phyloP scores from a whole-genome alignment of 768 basidiomycete genomes.

The Aureoboletus auriporus region DNA sequence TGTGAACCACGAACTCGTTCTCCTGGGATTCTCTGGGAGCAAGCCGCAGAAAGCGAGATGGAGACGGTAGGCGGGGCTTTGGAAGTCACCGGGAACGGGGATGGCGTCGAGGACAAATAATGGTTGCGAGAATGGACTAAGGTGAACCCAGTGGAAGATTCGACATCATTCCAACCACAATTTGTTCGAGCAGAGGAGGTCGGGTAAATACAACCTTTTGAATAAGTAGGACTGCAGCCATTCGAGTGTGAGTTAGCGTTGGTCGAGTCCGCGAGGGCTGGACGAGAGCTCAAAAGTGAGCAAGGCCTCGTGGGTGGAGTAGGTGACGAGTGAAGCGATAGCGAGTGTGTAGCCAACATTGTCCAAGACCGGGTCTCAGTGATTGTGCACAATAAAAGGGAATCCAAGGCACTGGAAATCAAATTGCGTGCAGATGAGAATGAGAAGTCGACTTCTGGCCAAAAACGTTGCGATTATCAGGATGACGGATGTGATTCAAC shows the following conservation, averaged over 20 bases:
- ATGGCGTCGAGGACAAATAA: constrained; percentile 3
- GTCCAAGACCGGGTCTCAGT: constrained; percentile 2
- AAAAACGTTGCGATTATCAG: constrained; percentile 23
- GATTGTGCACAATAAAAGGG: constrained; percentile 9
- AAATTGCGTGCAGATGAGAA: constrained; percentile 6
- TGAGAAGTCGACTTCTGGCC: constrained; percentile 2
- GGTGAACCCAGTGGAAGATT: neutral
- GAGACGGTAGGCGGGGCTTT: constrained; percentile 39
- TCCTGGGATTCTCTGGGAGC: constrained; percentile 18
- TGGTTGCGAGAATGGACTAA: constrained; percentile 6
- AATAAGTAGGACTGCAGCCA: neutral
- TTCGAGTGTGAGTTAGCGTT: constrained; percentile 13
- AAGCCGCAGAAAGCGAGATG: constrained; percentile 34
- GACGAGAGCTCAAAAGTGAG: constrained; percentile 8
- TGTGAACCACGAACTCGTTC: neutral
- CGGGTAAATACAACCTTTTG: constrained; percentile 14
- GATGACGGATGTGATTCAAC: constrained; percentile 19
- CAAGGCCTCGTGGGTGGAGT: neutral
- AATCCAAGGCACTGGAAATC: constrained; percentile 7
- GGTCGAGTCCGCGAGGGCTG: constrained; percentile 25
- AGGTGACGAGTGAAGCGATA: neutral
- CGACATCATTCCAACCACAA: constrained; percentile 9
- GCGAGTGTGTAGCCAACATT: constrained; percentile 18
- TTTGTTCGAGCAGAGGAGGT: constrained; percentile 16
- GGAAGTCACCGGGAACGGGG: constrained; percentile 19